These are phyloP conservation scores for Scortechinia acanthostroma DNA, from an alignment of 2,329 filamentous ascomycete species.

Conservation along the genomic window DNA sequence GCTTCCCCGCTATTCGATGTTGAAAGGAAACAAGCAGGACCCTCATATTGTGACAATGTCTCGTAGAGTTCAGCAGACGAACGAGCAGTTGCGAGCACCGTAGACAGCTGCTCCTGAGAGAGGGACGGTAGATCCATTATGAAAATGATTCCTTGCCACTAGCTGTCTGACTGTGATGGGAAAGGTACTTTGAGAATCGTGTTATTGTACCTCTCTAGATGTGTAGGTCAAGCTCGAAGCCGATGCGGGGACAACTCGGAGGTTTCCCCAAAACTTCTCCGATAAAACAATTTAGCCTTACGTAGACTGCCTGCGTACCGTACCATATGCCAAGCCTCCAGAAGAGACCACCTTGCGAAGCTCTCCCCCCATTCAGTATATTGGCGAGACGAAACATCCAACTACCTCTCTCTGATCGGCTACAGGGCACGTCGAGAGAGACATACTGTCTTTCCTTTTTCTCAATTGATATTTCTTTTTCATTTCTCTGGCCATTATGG, in stretches of 20 bases:
- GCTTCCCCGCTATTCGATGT: not conserved
- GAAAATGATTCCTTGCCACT: too few species aligned
- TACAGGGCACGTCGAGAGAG: not conserved
- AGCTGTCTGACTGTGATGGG: too few species aligned
- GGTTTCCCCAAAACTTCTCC: too few species aligned
- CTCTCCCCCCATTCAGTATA: not conserved
- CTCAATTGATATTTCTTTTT: not conserved
- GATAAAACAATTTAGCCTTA: too few species aligned
- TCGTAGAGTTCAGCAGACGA: not conserved
- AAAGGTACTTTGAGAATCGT: too few species aligned
- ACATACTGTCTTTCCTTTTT: not conserved
- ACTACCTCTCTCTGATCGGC: not conserved
- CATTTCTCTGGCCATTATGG: not conserved
- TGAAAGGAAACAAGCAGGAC: not conserved
- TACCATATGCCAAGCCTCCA: slow-evolving; percentile 1
- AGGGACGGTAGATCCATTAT: not conserved
- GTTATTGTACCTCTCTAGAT: too few species aligned
- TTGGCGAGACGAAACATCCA: not conserved
- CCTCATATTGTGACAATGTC: not conserved
- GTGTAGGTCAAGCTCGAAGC: too few species aligned
- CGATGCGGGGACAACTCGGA: too few species aligned
- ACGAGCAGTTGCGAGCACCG: not conserved
- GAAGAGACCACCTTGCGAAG: not conserved
- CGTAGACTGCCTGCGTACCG: too few species aligned
- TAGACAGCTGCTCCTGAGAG: not conserved